Percentiles rank a stretch among this genome's conserved stretches.
Evolutionary conservation across 352 stramenopile species (phyloP).

Genomic region (Halophytophthora batemanensis): DNA sequence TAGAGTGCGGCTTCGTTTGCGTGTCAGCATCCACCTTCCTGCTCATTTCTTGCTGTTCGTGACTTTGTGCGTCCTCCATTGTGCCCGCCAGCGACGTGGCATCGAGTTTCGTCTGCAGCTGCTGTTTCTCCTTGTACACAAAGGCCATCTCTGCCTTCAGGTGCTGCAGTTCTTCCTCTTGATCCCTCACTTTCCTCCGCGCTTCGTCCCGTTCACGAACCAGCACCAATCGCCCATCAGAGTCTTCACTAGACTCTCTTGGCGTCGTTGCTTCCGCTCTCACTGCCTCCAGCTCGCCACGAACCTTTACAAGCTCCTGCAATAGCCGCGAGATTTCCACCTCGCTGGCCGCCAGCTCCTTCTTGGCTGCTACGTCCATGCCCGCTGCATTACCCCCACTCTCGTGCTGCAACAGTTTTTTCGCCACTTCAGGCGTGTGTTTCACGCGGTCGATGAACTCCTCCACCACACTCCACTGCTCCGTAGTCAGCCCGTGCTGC

Average conservation of each 20-base stretch:
- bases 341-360: constrained; percentile 16
- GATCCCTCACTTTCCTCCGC: no score
- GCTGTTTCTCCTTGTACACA: no score
- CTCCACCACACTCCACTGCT: constrained; percentile 55
- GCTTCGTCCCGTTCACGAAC: no score
- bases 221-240: not conserved
- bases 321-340: constrained; percentile 33
- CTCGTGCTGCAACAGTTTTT: constrained; percentile 22
- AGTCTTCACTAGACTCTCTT: not conserved
- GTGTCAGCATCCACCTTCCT: constrained; percentile 13
- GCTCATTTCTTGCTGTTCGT: no score
- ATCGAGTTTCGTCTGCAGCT: no score
- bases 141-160: no score
- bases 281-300: constrained; percentile 29
- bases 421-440: constrained; percentile 50
- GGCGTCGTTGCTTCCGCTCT: constrained; percentile 4
- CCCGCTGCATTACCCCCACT: constrained; percentile 1
- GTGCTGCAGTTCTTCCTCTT: no score
- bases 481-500: constrained; percentile 46
- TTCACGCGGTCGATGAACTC: constrained; percentile 71
- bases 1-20: constrained; percentile 5
- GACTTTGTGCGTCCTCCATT: no score
- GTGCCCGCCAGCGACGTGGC: no score
- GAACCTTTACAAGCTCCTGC: constrained; percentile 31
- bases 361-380: constrained; percentile 9